Base-by-base conservation (phyloP, 495 filamentous ascomycete species). In the Tetracladium setigerum region DNA sequence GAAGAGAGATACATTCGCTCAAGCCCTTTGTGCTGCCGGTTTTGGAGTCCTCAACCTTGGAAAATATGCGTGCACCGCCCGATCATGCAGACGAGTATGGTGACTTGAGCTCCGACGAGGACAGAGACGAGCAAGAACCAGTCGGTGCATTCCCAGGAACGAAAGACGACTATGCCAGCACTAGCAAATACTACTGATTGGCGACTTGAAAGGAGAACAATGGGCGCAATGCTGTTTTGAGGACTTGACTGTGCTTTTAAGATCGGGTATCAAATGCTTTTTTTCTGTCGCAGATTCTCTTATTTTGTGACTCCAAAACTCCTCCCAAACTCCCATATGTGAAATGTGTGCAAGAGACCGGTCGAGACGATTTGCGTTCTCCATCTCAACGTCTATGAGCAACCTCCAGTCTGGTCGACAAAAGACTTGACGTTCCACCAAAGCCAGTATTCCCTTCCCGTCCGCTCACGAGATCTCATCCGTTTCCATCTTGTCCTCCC, bases 1-100 rank as follows among this genome's bases (percentile, higher is more conserved):
- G 92, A 7, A 76, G 92, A 30, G 91, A 97, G 57, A 84, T 95
- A 30, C 83, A 95, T 61, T 72, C 68, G 4, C 55, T 83, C 13
- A 76, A 73, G 49, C 68, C 70, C 1, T 91, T 76, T 52, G 69
- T 74, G 14, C 77, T 74, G 1, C 78, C 77, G 0, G 57, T 64
- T 10, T 59, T 91, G 13, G 79, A 79, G 16, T 63, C 68, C 1
- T 73, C 79, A 12, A 66, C 70, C 2, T 58, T 90, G 32, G 68
- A 55, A 61, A 76, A 47, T 46, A 84, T 71, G 70, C 61, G 65
- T 35, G 60, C 53, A 30, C 66, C 69, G 1, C 68, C 70, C 14
- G 74, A 72, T 37, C 63, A 67, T 15, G 63, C 64, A 0, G 81
- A 82, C 67, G 66, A 79, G 58, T 68, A 54, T n/a, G 50, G 53